phyloP scores from a whole-genome alignment of 2,329 filamentous ascomycete genomes.

The Aureobasidium uvarum region DNA sequence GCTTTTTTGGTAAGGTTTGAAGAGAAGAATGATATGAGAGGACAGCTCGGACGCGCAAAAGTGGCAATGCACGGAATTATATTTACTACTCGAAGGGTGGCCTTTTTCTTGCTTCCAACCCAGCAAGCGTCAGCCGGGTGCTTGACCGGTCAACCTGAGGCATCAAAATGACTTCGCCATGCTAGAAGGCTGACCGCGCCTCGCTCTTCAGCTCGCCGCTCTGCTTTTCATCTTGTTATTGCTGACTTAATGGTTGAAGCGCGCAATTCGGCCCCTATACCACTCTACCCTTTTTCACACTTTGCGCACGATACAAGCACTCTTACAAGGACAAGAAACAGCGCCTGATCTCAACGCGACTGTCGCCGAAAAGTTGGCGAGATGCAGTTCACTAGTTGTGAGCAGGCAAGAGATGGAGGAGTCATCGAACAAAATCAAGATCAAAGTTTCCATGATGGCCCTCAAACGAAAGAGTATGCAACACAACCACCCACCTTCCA shows the following conservation, averaged over 20 bases:
- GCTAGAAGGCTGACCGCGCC: constrained; percentile 3
- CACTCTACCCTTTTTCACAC: no score
- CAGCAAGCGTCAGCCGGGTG: constrained; percentile 4
- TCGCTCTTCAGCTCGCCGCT: constrained; percentile 1
- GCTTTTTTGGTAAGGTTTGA: background rate
- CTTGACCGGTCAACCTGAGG: constrained; percentile 24
- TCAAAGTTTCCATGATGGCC: no score
- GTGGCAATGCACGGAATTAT: constrained; percentile 3
- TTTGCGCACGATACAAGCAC: no score
- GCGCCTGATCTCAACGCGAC: no score
- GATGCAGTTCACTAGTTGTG: no score
- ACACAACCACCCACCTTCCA: background rate
- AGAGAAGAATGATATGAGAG: background rate
- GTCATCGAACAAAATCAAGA: no score
- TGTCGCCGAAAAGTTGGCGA: no score
- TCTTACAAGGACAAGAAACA: no score
- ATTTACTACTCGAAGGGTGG: constrained; percentile 6
- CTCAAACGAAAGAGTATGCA: background rate
- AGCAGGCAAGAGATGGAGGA: no score
- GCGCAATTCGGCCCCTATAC: background rate
- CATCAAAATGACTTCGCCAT: constrained; percentile 13
- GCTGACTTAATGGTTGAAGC: background rate
- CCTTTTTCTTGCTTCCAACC: background rate
- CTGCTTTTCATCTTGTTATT: background rate
- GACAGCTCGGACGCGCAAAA: background rate